Evolutionary conservation across 2,329 filamentous ascomycete species (phyloP), one percentile per base, ranked within the genome.

Genomic region (Trichoderma hamatum): DNA sequence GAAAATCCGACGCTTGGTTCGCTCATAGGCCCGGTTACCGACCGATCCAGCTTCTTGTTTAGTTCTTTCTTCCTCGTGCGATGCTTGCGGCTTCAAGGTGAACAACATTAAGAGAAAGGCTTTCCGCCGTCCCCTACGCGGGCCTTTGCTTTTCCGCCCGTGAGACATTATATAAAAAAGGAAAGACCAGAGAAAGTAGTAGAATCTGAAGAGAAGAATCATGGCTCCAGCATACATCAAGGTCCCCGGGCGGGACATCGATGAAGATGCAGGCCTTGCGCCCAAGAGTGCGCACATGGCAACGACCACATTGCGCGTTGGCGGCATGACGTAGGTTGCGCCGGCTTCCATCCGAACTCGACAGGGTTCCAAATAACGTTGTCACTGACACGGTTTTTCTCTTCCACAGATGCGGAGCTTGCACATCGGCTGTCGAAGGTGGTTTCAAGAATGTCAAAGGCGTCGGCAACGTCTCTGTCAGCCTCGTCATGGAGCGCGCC

Each of bases 401-500:
- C 86, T 84, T 30, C 86, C 84, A 87, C 85, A 89, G 86, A 72
- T 99, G 96, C 82, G 94, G 95, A 77, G 91, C 95, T 74, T 99
- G 96, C 79, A 97, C 95, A 32, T 96, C 94, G 55, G 91, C 96
- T n/a, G 91, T 99, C 74, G 95, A 98, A 84, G 88, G 91, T 70
- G 96, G 92, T 73, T 97, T 99, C 82, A 91, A 93, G 75, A 88
- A 87, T 73, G 86, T 97, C 5, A 85, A 91, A 49, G 95, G 96
- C 67, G 89, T 96, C 11, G 92, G 91, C 72, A 93, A 86, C 74
- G 93, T 98, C 70, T 96, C 94, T 11, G 92, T 99, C 75, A 97
- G 93, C 78, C 83, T 99, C 74, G 92, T 97, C 68, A 97, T 97
- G 89, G 94, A 97, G 80, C 89, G 95, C 70, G 96, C 95, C n/a